Evolutionary conservation across 2,329 filamentous ascomycete genomes (phyloP), one percentile per base, ranked within the genome.

Genomic region (Fusarium sp.): DNA sequence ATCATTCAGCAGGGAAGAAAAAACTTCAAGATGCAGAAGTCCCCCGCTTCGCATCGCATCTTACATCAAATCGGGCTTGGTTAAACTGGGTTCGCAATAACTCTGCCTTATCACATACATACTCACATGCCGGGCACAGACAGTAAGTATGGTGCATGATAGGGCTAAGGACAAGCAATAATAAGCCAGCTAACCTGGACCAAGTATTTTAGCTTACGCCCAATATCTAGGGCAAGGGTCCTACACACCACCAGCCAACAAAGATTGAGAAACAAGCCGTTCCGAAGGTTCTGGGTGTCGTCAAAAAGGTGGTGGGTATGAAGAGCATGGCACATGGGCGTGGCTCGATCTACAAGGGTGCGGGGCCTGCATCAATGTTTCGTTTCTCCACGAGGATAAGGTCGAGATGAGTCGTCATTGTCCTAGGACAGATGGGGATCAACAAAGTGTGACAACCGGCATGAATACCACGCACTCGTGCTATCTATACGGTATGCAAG

Each of bases 341-440:
- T 66, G 63, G 53, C 37, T 44, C n/a, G 37, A 37, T 39, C 62
- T 72, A 63, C 67, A 68, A 65, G 52, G 54, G 53, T 65, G 72
- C 54, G 72, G 72, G 63, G 70, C 57, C 63, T 72, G 71, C 67
- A 72, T 71, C 72, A 68, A 70, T 69, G 50, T 58, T 64, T 64
- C 21, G 38, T 63, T 74, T 65, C 56, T 63, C 35, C 41, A 56
- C 47, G 35, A 60, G 41, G 29, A 37, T 57, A 60, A 52, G 66
- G 37, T 44, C 39, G 46, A 38, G 48, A 56, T 48, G 44, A 65
- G 49, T 63, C 62, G 58, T 61, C 61, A 57, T 66, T 50, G 46
- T 55, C 63, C 54, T 31, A 35, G 35, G 52, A 56, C 46, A 57
- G 49, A 29, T 53, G 53, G 48, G 48, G 66, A 72, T 74, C 67